A percentile compares a stretch with the other conserved stretches of the same genome.
These are phyloP conservation scores for Niveomyces coronatus DNA, from an alignment of 2,329 filamentous ascomycete genomes.

Conservation along the genomic window DNA sequence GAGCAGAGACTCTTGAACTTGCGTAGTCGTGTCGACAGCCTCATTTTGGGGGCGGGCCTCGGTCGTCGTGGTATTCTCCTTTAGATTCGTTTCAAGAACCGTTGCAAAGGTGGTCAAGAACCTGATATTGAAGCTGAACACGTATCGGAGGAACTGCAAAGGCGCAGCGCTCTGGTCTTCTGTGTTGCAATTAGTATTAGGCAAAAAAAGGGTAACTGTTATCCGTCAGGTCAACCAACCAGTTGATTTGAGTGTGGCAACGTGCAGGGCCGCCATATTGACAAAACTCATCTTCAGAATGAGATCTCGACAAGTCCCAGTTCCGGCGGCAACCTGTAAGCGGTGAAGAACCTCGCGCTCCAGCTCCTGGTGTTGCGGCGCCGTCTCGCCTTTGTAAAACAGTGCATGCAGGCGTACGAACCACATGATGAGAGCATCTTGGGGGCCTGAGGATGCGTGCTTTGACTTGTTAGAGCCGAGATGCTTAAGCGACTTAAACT, in stretches of 20 bases:
- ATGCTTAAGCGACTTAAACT: conserved; percentile 52
- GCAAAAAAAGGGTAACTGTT: not conserved
- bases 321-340: conserved; percentile 61
- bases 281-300: conserved; percentile 73
- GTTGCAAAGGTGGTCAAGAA: conserved; percentile 65
- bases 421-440: conserved; percentile 62
- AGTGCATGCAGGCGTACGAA: conserved; percentile 80
- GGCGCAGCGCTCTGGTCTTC: conserved; percentile 36
- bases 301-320: conserved; percentile 50
- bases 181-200: conserved; percentile 16
- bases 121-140: conserved; percentile 67
- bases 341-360: conserved; percentile 79
- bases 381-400: conserved; percentile 68
- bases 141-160: conserved; percentile 48
- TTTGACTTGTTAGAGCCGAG: conserved; percentile 23
- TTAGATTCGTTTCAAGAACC: conserved; percentile 59
- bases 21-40: conserved; percentile 22
- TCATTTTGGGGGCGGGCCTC: conserved; percentile 15
- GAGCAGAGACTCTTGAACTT: conserved; percentile 33
- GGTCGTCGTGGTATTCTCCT: conserved; percentile 14
- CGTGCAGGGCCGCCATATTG: conserved; percentile 75
- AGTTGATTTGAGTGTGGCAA: conserved; percentile 37
- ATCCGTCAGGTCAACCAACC: conserved; percentile 19
- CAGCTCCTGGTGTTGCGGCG: conserved; percentile 66
- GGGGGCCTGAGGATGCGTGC: conserved; percentile 34